These are phyloP conservation scores for Arctostaphylos glauca DNA, from an alignment of 148 eudicot species.

Conservation along the genomic window DNA sequence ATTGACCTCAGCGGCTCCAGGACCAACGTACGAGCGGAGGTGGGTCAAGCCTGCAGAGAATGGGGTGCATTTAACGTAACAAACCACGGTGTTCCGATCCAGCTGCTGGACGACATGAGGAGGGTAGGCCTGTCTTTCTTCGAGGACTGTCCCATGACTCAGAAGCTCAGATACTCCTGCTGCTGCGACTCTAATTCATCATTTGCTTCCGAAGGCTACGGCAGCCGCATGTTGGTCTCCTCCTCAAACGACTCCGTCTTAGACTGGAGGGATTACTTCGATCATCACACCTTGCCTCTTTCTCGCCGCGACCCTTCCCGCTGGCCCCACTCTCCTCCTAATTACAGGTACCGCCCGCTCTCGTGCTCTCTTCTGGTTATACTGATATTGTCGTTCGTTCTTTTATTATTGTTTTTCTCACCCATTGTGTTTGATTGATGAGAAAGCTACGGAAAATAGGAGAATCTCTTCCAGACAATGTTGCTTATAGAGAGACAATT, in stretches of 20 bases:
- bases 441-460: neutral
- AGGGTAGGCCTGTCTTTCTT: slow-evolving; percentile 56
- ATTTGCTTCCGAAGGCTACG: slow-evolving; percentile 81
- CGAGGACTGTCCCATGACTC: slow-evolving; percentile 37
- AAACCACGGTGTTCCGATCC: slow-evolving; percentile 63
- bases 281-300: slow-evolving; percentile 81
- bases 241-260: slow-evolving; percentile 58
- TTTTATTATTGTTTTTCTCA: neutral
- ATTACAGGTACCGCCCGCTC: slow-evolving; percentile 54
- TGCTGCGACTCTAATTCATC: slow-evolving; percentile 37
- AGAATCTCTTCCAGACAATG: neutral
- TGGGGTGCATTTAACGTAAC: slow-evolving; percentile 85
- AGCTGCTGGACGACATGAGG: slow-evolving; percentile 50
- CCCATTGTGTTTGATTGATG: neutral
- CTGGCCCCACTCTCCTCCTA: slow-evolving; percentile 67
- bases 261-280: slow-evolving; percentile 98
- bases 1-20: slow-evolving; percentile 45
- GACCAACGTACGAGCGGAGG: slow-evolving; percentile 19
- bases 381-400: neutral
- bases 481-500: neutral
- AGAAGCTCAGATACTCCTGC: slow-evolving; percentile 56
- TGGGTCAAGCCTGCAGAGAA: slow-evolving; percentile 52
- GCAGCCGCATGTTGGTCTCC: slow-evolving; percentile 75
- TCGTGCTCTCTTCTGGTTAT: neutral
- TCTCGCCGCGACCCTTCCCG: slow-evolving; percentile 51